A percentile compares a stretch with the other conserved stretches of the same genome.
Evolutionary conservation across 257 asterid genomes (phyloP).

Genomic region (Ehretia macrophylla): DNA sequence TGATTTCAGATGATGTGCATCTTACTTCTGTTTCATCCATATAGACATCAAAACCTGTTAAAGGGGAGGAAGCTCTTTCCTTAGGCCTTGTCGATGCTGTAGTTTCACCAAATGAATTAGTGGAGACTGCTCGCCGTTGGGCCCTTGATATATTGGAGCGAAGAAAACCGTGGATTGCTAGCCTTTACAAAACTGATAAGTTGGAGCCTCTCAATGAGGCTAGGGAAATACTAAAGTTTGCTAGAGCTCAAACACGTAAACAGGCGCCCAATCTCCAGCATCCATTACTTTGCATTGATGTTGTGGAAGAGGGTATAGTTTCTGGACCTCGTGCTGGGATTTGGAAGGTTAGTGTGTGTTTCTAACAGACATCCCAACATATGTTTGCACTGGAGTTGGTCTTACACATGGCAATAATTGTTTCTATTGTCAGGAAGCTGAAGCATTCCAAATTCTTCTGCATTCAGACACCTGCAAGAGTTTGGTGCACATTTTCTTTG

Average conservation of each 20-base stretch:
- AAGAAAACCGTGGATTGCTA: conserved; percentile 74
- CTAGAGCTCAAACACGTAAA: conserved; percentile 78
- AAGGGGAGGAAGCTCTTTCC: conserved; percentile 82
- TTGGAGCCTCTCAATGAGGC: conserved; percentile 86
- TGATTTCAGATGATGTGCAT: neutral
- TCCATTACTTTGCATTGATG: conserved; percentile 87
- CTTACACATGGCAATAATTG: neutral
- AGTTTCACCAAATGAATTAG: conserved; percentile 59
- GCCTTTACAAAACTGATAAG: conserved; percentile 74
- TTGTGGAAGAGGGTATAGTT: conserved; percentile 81
- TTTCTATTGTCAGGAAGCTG: conserved; percentile 70
- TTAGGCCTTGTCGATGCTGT: conserved; percentile 93
- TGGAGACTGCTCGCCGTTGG: conserved; percentile 75
- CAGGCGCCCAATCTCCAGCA: conserved; percentile 86
- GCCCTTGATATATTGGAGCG: conserved; percentile 79
- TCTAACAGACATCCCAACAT: conserved; percentile 4
- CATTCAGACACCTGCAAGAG: conserved; percentile 84
- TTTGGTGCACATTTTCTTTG: conserved; percentile 89
- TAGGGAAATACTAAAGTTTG: conserved; percentile 79
- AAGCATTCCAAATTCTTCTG: conserved; percentile 67
- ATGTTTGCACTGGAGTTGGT: neutral
- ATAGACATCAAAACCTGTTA: conserved; percentile 83
- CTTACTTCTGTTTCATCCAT: conserved; percentile 12
- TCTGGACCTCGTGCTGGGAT: conserved; percentile 89
- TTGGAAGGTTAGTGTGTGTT: conserved; percentile 54